Conservation (phyloP, 805 yeast species). For the Yamadazyma ubonensis region DNA sequence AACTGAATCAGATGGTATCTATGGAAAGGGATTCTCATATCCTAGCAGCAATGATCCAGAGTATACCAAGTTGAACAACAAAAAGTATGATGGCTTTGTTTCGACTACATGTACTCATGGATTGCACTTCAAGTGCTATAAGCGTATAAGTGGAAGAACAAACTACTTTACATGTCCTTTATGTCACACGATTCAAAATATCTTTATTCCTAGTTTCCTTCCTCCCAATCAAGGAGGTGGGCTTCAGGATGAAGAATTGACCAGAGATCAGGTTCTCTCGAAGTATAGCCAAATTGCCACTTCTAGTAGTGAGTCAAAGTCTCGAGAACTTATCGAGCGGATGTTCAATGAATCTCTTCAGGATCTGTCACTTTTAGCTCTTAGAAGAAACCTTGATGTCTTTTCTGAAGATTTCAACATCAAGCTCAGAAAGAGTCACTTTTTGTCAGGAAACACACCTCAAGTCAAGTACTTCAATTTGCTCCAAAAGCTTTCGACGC, state of each 20-base stretch:
- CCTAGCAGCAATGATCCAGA: conserved; percentile 1
- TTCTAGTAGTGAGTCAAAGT: conserved; percentile 26
- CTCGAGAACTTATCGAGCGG: conserved; percentile 21
- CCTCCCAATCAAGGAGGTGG: conserved; percentile 23
- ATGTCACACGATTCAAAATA: conserved; percentile 46
- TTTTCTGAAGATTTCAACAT: conserved; percentile 18
- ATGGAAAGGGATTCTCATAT: conserved; percentile 19
- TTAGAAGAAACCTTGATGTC: conserved; percentile 14
- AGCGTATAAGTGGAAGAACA: conserved; percentile 22
- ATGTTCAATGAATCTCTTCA: conserved; percentile 20
- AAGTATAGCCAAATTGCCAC: conserved; percentile 25
- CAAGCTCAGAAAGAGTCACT: conserved; percentile 13
- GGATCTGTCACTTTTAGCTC: conserved; percentile 9
- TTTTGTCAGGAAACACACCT: conserved; percentile 8
- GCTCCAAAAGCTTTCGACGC: conserved; percentile 22
- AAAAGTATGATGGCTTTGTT: conserved; percentile 23
- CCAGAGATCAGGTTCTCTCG: conserved; percentile 10
- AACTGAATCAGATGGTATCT: conserved; percentile 12
- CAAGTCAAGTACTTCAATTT: conserved; percentile 17
- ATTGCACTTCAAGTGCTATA: conserved; percentile 48
- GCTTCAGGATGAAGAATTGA: conserved; percentile 11
- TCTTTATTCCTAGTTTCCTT: conserved; percentile 45
- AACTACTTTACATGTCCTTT: conserved; percentile 47
- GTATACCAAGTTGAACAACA: conserved; percentile 4
- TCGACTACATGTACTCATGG: conserved; percentile 53